These are phyloP conservation scores for Amphicarpaea edgeworthii DNA, from an alignment of 306 rosid genomes.

Conservation along the genomic window DNA sequence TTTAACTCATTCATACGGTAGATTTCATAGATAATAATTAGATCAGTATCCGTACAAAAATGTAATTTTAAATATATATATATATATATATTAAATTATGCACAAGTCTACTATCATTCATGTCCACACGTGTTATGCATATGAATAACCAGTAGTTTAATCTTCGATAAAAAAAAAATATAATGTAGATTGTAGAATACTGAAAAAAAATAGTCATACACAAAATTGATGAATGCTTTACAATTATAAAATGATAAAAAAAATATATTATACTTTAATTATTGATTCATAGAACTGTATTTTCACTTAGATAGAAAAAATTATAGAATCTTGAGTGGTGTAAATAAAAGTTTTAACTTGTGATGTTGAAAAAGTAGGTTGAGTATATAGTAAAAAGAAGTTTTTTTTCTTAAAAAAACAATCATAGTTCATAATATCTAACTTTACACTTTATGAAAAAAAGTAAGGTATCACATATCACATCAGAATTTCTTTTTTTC, in stretches of 20 bases:
- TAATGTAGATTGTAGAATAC: not conserved
- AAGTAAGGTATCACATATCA: not conserved
- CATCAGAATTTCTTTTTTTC: not conserved
- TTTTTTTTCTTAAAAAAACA: not conserved
- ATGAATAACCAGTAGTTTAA: slow-evolving; percentile 3
- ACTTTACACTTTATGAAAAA: slow-evolving; percentile 2
- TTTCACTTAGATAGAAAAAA: too few relatives aligned
- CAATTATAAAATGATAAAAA: too few relatives aligned
- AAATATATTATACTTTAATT: too few relatives aligned
- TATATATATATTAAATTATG: not conserved
- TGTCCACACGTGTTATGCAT: slow-evolving; percentile 18
- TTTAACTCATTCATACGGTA: not conserved
- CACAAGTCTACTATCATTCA: not conserved
- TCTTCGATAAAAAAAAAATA: not conserved
- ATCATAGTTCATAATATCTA: not conserved
- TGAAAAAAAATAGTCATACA: not conserved
- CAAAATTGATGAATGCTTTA: too few relatives aligned
- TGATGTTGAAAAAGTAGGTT: too few relatives aligned
- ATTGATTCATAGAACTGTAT: too few relatives aligned
- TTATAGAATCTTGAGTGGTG: too few relatives aligned
- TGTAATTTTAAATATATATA: not conserved
- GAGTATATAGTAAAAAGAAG: too few relatives aligned
- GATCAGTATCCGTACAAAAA: slow-evolving; percentile 7
- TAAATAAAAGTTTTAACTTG: too few relatives aligned
- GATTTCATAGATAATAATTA: slow-evolving; percentile 25